Conservation (phyloP, 768 basidiomycete species). For the Rhizopogon vinicolor region DNA sequence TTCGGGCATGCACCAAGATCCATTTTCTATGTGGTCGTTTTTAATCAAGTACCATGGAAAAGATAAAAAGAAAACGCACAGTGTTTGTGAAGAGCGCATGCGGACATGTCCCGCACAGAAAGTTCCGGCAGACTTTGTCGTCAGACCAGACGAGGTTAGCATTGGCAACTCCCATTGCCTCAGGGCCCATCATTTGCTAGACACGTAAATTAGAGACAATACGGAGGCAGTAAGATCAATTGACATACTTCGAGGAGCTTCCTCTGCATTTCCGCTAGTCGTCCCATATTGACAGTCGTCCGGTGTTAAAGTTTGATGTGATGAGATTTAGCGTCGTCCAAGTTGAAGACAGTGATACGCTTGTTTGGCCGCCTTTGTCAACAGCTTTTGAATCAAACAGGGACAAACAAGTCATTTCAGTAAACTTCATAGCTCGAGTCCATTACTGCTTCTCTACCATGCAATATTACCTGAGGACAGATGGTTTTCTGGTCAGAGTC, state of each 20-base stretch:
- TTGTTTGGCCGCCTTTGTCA: slow-evolving; percentile 26
- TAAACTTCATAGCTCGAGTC: too few species aligned
- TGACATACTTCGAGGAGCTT: slow-evolving; percentile 74
- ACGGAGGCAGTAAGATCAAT: slow-evolving; percentile 23
- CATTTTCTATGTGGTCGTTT: slow-evolving; percentile 69
- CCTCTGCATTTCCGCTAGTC: slow-evolving; percentile 95
- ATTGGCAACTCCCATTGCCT: slow-evolving; percentile 96
- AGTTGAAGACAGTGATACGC: background rate
- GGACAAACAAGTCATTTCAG: slow-evolving; percentile 15
- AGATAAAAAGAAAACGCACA: slow-evolving; percentile 41
- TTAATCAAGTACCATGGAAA: too few species aligned
- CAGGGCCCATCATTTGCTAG: slow-evolving; percentile 99
- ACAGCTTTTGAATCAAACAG: slow-evolving; percentile 20
- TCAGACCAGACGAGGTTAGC: slow-evolving; percentile 91
- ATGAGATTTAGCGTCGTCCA: background rate
- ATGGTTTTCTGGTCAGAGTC: too few species aligned
- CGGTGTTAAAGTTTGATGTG: background rate
- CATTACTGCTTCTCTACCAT: too few species aligned
- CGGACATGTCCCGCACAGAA: slow-evolving; percentile 97
- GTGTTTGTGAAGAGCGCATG: slow-evolving; percentile 98
- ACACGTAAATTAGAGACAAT: slow-evolving; percentile 3
- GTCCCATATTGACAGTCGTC: slow-evolving; percentile 62
- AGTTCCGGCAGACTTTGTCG: slow-evolving; percentile 98
- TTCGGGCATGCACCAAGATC: slow-evolving; percentile 97
- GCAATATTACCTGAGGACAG: too few species aligned